Evolutionary conservation across 1,139 yeast species (phyloP).

Genomic region (Lodderomyces parapsilosis): DNA sequence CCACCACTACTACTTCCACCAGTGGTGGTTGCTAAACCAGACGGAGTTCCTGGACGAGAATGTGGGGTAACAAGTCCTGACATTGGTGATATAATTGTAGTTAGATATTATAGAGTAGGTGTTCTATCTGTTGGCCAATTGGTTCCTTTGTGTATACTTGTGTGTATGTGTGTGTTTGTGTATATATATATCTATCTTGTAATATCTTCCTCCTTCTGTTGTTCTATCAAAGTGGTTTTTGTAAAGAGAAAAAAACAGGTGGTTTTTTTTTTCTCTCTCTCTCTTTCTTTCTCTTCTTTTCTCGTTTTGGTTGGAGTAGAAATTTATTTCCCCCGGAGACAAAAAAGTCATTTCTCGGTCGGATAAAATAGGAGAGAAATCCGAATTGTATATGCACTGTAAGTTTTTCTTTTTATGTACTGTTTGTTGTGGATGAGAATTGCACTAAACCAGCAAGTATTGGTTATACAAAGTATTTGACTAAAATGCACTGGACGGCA

Average conservation of each 20-base stretch:
- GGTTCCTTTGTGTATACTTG: background rate
- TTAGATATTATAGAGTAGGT: too few species aligned
- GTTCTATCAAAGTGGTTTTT: too few species aligned
- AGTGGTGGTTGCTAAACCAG: background rate
- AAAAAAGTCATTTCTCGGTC: background rate
- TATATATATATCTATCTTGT: background rate
- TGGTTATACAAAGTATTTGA: too few species aligned
- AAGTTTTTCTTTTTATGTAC: too few species aligned
- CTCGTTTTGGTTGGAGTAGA: too few species aligned
- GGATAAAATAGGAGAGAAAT: conserved; percentile 1
- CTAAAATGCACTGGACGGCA: too few species aligned
- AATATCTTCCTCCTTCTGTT: background rate
- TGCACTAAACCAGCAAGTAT: too few species aligned
- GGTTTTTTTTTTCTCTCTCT: background rate
- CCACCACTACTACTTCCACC: too few species aligned
- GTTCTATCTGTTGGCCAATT: too few species aligned
- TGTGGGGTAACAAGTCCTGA: conserved; percentile 14
- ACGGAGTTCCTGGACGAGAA: conserved; percentile 14
- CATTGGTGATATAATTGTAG: too few species aligned
- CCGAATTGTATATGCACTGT: too few species aligned
- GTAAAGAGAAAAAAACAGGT: background rate
- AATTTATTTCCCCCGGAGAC: background rate
- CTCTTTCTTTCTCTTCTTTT: background rate
- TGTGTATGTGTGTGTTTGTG: background rate
- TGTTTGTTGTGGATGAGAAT: too few species aligned